Conservation (phyloP, 106 monocot genomes). For the Gastrodia elata region DNA sequence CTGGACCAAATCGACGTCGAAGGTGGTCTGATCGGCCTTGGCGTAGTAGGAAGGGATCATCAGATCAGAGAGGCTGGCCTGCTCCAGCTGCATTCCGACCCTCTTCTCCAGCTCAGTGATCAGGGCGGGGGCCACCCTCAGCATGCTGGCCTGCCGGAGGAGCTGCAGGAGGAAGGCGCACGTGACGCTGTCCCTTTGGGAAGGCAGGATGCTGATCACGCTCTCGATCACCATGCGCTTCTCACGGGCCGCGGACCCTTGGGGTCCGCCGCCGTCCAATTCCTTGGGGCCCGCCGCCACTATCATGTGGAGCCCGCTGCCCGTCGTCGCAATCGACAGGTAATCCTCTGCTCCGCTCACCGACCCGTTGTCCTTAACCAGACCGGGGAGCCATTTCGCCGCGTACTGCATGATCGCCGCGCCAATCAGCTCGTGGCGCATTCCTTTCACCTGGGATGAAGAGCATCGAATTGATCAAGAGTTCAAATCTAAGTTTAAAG, state of each 20-base stretch:
- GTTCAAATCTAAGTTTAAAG: too few relatives aligned
- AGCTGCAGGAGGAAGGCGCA: slow-evolving; percentile 71
- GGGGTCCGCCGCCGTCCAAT: slow-evolving; percentile 11
- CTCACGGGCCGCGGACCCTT: slow-evolving; percentile 27
- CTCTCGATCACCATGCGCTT: slow-evolving; percentile 85
- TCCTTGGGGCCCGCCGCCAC: slow-evolving; percentile 30
- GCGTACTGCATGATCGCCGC: slow-evolving; percentile 75
- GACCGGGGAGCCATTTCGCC: slow-evolving; percentile 67
- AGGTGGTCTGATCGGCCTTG: slow-evolving; percentile 46
- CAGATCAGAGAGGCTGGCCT: slow-evolving; percentile 55
- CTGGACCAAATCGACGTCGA: slow-evolving; percentile 85
- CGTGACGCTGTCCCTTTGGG: slow-evolving; percentile 64
- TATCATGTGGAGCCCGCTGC: slow-evolving; percentile 46
- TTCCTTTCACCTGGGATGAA: slow-evolving; percentile 67
- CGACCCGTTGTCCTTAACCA: slow-evolving; percentile 17
- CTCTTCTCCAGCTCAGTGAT: slow-evolving; percentile 88
- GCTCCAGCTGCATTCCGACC: slow-evolving; percentile 89
- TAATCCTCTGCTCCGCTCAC: neutral
- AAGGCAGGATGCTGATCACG: slow-evolving; percentile 84
- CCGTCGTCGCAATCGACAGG: neutral
- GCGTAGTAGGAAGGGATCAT: slow-evolving; percentile 69
- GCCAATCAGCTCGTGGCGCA: slow-evolving; percentile 67
- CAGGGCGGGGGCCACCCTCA: slow-evolving; percentile 77
- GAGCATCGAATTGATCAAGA: too few relatives aligned
- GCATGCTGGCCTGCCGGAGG: slow-evolving; percentile 57